These are phyloP conservation scores for Plasmodium inui DNA, from an alignment of 169 alveolate genomes.

Conservation along the genomic window DNA sequence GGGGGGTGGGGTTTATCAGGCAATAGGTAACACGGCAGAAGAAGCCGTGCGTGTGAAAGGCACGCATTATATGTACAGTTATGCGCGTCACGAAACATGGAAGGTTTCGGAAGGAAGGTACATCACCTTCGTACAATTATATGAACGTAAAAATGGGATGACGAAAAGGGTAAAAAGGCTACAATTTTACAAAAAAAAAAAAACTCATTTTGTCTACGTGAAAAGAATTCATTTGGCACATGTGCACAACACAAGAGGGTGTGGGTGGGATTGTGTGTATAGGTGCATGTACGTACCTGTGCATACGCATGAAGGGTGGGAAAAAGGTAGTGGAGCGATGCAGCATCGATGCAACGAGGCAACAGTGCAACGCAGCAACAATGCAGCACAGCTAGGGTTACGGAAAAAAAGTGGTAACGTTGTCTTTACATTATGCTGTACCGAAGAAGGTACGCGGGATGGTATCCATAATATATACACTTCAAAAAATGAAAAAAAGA, in stretches of 20 bases:
- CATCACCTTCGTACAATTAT: neutral
- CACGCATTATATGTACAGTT: neutral
- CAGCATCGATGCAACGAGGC: neutral
- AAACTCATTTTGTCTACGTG: neutral
- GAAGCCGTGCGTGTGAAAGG: neutral
- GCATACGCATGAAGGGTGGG: neutral
- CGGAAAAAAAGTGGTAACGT: slow-evolving; percentile 3
- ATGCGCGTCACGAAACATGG: neutral
- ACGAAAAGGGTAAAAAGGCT: neutral
- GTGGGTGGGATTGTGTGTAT: neutral
- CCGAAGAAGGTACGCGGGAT: neutral
- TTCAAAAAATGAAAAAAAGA: neutral
- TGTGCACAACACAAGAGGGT: neutral
- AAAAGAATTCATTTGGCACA: neutral
- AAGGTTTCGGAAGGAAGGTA: neutral
- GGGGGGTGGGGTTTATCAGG: neutral
- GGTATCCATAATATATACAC: neutral
- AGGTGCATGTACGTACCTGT: neutral
- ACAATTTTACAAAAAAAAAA: neutral
- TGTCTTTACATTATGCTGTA: neutral
- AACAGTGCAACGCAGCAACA: neutral
- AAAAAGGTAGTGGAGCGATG: neutral
- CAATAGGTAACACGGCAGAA: neutral
- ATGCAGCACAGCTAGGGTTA: neutral
- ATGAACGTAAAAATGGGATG: neutral